Base-by-base conservation (phyloP, 306 rosid genomes). In the Fragaria nilgerrensis region DNA sequence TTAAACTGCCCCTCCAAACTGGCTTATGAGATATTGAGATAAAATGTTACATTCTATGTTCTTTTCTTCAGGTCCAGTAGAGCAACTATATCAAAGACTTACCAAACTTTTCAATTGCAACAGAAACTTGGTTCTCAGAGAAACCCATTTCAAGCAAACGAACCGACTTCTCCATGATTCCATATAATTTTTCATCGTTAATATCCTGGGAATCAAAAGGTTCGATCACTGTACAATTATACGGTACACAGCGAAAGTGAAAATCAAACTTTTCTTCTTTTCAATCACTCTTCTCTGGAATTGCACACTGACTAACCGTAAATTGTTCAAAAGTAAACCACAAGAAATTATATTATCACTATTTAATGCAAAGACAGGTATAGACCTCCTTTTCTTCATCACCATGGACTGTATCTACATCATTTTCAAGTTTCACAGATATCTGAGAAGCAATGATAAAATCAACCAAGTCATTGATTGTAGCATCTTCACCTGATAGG, bases 111-210 rank as follows among this genome's bases (percentile, higher is more conserved):
- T 95, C 98, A 52, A 95, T 75, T 73, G 96, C 97, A 70, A 85
- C 82, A 32, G 98, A 95, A 79, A 95, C 93, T 87, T 95, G 93
- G 61, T 68, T 85, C 88, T 95, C 97, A 37, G 96, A 88, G 86
- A 95, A 95, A 68, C 98, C 98, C 96, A 95, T 95, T 84, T 92
- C 92, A 78, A 95, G 93, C 87, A 95, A 86, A 13, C 82, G 86
- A 72, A 95, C 90, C 14, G 97, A 88, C 85, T 88, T 92, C 77
- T 87, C 97, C 98, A 92, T 95, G 52, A 91, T 89, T 75, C 96
- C 97, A 80, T 78, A 95, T 77, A 95, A 86, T 67, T 85, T 85
- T 78, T 95, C 98, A 49, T 82, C 71, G 17, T 9, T 77, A 14
- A 56, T 9, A 47, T 58, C 80, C 97, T 93, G 87, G 36, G 32